phyloP scores from a whole-genome alignment of 306 rosid species.

The Sechiopsis laciniata region DNA sequence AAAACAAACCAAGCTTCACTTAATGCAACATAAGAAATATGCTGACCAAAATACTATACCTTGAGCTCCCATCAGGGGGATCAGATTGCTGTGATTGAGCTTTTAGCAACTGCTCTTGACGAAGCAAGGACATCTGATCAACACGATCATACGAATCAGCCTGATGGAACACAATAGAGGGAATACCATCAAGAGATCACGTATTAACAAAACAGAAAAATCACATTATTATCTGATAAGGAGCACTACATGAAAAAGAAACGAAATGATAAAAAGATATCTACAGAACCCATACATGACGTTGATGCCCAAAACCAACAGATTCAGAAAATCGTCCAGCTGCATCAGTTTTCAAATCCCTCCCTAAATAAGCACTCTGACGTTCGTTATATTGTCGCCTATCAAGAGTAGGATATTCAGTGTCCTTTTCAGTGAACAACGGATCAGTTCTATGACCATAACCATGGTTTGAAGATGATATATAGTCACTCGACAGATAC shows the following conservation, averaged over 20 bases:
- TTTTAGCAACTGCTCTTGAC: conserved; percentile 91
- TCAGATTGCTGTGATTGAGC: conserved; percentile 71
- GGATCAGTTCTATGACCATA: conserved; percentile 75
- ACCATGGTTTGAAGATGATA: conserved; percentile 64
- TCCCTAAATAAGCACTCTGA: conserved; percentile 64
- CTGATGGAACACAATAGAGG: conserved; percentile 34
- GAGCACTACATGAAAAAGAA: neutral
- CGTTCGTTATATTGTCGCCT: conserved; percentile 84
- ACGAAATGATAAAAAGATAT: neutral
- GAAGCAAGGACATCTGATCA: conserved; percentile 76
- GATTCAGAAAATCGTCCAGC: conserved; percentile 70
- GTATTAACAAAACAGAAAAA: conserved; percentile 8
- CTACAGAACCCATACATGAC: conserved; percentile 48
- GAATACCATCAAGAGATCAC: neutral
- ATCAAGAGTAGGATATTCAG: conserved; percentile 73
- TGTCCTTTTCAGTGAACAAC: conserved; percentile 68
- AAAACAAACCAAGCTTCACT: conserved; percentile 22
- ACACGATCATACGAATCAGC: conserved; percentile 76
- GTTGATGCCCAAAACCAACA: conserved; percentile 64
- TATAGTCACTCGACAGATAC: conserved; percentile 68
- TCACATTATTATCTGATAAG: conserved; percentile 9
- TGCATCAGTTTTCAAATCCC: conserved; percentile 69
- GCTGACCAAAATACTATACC: conserved; percentile 46
- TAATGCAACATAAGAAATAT: conserved; percentile 13
- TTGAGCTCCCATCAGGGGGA: conserved; percentile 76